These are phyloP conservation scores for Glaciozyma antarctica DNA, from an alignment of 768 basidiomycete genomes.

Conservation along the genomic window DNA sequence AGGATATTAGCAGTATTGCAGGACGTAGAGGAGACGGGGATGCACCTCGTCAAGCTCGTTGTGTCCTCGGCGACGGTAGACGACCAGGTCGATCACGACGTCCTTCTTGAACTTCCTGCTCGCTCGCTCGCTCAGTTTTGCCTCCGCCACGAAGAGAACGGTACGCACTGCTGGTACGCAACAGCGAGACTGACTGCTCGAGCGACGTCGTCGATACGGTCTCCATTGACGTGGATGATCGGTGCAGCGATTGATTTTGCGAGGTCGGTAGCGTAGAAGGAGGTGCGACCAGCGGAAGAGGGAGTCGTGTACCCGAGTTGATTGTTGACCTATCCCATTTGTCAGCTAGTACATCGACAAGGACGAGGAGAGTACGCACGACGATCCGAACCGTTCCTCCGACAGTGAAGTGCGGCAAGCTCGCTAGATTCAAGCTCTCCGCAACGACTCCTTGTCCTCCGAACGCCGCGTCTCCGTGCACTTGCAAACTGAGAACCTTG, in stretches of 20 bases:
- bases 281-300: slow-evolving; percentile 70
- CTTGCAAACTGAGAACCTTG: slow-evolving; percentile 74
- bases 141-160: not conserved
- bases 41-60: slow-evolving; percentile 22
- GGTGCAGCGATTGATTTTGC: slow-evolving; percentile 49
- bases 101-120: slow-evolving; percentile 41
- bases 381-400: slow-evolving; percentile 86
- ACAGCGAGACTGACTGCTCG: slow-evolving; percentile 81
- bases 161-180: slow-evolving; percentile 54
- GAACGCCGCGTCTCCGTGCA: slow-evolving; percentile 88
- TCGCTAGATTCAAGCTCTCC: slow-evolving; percentile 75
- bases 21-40: not conserved
- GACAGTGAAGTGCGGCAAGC: slow-evolving; percentile 76
- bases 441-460: slow-evolving; percentile 83
- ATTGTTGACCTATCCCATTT: slow-evolving; percentile 33
- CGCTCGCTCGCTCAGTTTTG: not conserved
- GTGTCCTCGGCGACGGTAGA: slow-evolving; percentile 65
- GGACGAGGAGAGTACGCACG: slow-evolving; percentile 61
- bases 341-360: not conserved
- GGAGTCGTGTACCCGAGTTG: slow-evolving; percentile 81
- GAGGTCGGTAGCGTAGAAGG: slow-evolving; percentile 49
- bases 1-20: not conserved
- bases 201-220: slow-evolving; percentile 80
- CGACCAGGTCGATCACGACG: slow-evolving; percentile 77
- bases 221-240: slow-evolving; percentile 82